These are phyloP conservation scores for Hamigera avellanea DNA, from an alignment of 495 filamentous ascomycete genomes.

Conservation along the genomic window DNA sequence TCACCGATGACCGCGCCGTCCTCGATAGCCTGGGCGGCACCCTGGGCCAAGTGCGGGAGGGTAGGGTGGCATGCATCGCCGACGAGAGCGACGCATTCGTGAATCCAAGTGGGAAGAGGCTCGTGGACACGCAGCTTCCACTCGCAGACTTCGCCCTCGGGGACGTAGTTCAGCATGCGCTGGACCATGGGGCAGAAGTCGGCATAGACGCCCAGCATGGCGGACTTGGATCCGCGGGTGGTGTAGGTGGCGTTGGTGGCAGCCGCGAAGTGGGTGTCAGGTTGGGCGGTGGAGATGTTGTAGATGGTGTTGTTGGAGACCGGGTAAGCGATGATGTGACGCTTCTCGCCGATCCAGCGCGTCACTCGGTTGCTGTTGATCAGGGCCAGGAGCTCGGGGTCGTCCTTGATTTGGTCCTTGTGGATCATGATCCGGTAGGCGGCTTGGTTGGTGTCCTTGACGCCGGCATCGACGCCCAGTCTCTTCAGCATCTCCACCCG, in stretches of 20 bases:
- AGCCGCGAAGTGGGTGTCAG: constrained; percentile 59
- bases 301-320: constrained; percentile 65
- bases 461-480: constrained; percentile 41
- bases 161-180: constrained; percentile 65
- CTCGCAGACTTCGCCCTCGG: constrained; percentile 70
- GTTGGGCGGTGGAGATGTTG: constrained; percentile 67
- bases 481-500: constrained; percentile 49
- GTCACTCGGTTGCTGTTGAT: constrained; percentile 56
- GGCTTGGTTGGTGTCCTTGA: constrained; percentile 64
- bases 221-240: constrained; percentile 55
- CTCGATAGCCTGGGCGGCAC: constrained; percentile 80
- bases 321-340: constrained; percentile 78
- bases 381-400: constrained; percentile 56
- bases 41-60: constrained; percentile 65
- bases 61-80: constrained; percentile 76
- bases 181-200: constrained; percentile 65
- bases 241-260: constrained; percentile 69
- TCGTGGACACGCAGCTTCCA: constrained; percentile 68
- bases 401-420: constrained; percentile 50
- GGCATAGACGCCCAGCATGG: constrained; percentile 53
- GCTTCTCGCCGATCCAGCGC: constrained; percentile 66
- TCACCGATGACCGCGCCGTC: constrained; percentile 64
- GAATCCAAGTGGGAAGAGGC: constrained; percentile 58
- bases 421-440: constrained; percentile 80
- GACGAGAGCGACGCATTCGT: constrained; percentile 53